Evolutionary conservation across 2,329 filamentous ascomycete genomes (phyloP), one percentile per base, ranked within the genome.

Genomic region (Aspergillus texensis): DNA sequence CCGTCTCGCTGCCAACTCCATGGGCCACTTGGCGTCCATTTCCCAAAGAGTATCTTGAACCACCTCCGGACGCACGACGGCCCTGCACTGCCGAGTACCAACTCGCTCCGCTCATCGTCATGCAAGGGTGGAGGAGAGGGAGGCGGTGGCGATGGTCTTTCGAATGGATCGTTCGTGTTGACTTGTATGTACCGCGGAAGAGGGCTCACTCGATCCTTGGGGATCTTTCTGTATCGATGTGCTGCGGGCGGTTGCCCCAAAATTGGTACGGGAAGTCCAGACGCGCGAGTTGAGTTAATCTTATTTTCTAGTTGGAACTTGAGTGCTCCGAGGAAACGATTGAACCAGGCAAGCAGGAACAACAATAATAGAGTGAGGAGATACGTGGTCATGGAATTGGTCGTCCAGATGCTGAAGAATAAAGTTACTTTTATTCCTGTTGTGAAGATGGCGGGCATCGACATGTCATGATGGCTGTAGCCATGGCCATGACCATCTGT

Each of bases 341-440:
- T 64, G 12, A 60, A 32, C 6, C 59, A 58, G 32, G 61, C 59
- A 21, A 59, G 28, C 0, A 60, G n/a, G 58, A 65, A 63, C 8
- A 65, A 48, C 6, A 64, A 46, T 6, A 46, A 4, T 14, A 67
- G 55, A 0, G 64, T 63, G 50, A 64, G n/a, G 30, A 64, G 19
- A 60, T 66, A 67, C 9, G 60, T 43, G 1, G 32, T 12, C 6
- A 46, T 16, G 6, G 66, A 62, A n/a, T 54, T 50, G 5, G 65
- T 67, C 8, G 56, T 57, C 63, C 61, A 65, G 24, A 56, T 53
- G 19, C 21, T 48, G 58, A 67, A 66, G 48, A 66, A 58, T 36
- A 67, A 53, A 24, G 56, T 65, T 26, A 66, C 21, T 11, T 54
- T 46, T 24, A 64, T 67, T 52, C 57, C 53, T 11, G 30, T 14